Percentiles rank a stretch among this genome's conserved stretches.
These are phyloP conservation scores for Moricandia moricandioides DNA, from an alignment of 345 rosid species.

Conservation along the genomic window DNA sequence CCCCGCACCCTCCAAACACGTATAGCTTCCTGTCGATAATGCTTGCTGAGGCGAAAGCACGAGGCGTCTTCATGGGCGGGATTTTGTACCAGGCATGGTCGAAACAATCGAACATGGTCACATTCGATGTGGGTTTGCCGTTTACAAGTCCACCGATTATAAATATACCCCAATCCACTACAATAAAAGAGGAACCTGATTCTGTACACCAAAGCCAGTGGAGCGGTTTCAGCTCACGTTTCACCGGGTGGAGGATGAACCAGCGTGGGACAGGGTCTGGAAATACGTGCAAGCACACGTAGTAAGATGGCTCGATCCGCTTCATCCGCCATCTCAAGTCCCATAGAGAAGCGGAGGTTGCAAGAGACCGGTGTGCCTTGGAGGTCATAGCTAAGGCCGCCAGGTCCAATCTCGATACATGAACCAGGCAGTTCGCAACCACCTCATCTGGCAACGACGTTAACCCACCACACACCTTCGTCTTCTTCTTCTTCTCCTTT, in stretches of 20 bases:
- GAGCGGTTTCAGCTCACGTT: not conserved
- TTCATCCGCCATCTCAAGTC: not conserved
- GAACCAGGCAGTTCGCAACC: constrained; percentile 50
- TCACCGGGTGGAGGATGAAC: not conserved
- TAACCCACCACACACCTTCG: not conserved
- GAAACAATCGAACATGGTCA: not conserved
- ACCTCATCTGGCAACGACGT: constrained; percentile 52
- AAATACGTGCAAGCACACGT: not conserved
- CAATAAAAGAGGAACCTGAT: not conserved
- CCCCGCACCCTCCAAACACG: constrained; percentile 7
- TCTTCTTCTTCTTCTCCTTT: not conserved
- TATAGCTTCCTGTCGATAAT: not conserved
- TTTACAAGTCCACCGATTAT: not conserved
- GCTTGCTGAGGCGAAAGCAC: not conserved
- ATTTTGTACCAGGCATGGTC: not conserved
- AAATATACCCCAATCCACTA: not conserved
- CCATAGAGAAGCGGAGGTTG: not conserved
- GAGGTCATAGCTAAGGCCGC: not conserved
- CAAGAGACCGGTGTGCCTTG: not conserved
- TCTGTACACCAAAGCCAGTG: not conserved
- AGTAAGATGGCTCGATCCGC: not conserved
- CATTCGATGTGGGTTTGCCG: not conserved
- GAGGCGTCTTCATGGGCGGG: not conserved
- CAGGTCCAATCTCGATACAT: constrained; percentile 42
- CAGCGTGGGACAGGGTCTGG: not conserved